Evolutionary conservation across 1,284 basidiomycete species (phyloP), one percentile per base, ranked within the genome.

Genomic region (Heliocybe sulcata): DNA sequence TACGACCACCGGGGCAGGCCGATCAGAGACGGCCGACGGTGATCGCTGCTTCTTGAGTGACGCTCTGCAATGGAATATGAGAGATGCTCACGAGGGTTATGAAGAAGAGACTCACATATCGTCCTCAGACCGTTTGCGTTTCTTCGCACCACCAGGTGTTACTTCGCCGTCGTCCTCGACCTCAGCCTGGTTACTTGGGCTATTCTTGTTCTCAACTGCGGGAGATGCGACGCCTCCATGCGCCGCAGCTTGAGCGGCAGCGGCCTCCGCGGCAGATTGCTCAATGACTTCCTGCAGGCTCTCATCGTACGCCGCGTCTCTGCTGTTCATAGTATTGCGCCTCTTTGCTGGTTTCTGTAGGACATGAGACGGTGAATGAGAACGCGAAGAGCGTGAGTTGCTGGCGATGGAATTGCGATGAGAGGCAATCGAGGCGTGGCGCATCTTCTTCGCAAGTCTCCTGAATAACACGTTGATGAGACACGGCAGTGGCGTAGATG

Each of bases 241-340:
- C 16, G 62, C 57, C 55, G 70, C 70, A 22, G 72, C 74, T 45
- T 77, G 77, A 26, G 79, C 82, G 38, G 79, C 77, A 20, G 77
- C 80, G 33, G 82, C 82, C 65, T 89, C 87, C 8, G 82, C 82
- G 22, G 82, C 83, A n/a, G 82, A 84, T 47, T 80, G 79, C 61
- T 88, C 83, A 49, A 90, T 81, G 54, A 87, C 73, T 61, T 85
- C 82, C 66, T 86, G 84, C 55, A 86, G 67, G 58, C 86, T 90
- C 68, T 95, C 92, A 65, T 97, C 94, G 67, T 96, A 97, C 2
- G 90, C 92, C 6, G 94, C 91, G 66, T 97, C 95, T 56, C 95
- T 79, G 65, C 92, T 95, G 69, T 98, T 99, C 94, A 99, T 97
- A 55, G 96, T 98, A 63, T 92, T 94, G 58, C 95, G 79, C 57